Evolutionary conservation across 192 early-diverging fungal genomes (phyloP).

Genomic region (Backusella mclennaniae): DNA sequence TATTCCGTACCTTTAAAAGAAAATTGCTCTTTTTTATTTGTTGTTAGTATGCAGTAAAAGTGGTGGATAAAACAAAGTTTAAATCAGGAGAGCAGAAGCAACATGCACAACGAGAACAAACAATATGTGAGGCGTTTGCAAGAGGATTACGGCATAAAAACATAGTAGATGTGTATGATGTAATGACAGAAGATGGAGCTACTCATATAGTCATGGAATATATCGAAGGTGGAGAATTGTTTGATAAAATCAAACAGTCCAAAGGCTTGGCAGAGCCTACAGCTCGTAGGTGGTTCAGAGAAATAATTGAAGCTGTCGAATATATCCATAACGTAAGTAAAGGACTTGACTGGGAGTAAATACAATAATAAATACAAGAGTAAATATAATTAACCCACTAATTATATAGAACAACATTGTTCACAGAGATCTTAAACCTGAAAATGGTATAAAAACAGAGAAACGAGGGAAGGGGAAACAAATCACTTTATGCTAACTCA

Average conservation of each 20-base stretch:
- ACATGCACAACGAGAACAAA: constrained; percentile 48
- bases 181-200: constrained; percentile 47
- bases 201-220: constrained; percentile 63
- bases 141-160: constrained; percentile 44
- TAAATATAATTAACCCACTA: background rate
- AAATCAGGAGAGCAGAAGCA: constrained; percentile 53
- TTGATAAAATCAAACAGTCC: constrained; percentile 55
- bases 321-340: constrained; percentile 50
- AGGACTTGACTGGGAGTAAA: background rate
- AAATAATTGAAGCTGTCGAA: constrained; percentile 51
- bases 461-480: background rate
- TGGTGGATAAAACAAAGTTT: constrained; percentile 54
- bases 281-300: constrained; percentile 49
- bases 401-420: constrained; percentile 52
- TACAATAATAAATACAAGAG: background rate
- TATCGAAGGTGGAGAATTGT: constrained; percentile 55
- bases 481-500: background rate
- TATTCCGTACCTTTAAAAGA: constrained; percentile 2
- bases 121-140: constrained; percentile 41
- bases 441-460: constrained; percentile 44
- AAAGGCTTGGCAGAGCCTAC: constrained; percentile 43
- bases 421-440: constrained; percentile 62
- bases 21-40: background rate
- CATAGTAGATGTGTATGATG: constrained; percentile 55
- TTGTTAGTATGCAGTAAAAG: constrained; percentile 57